phyloP scores from a whole-genome alignment of 2,329 filamentous ascomycete genomes.

The Diaporthe batatas region DNA sequence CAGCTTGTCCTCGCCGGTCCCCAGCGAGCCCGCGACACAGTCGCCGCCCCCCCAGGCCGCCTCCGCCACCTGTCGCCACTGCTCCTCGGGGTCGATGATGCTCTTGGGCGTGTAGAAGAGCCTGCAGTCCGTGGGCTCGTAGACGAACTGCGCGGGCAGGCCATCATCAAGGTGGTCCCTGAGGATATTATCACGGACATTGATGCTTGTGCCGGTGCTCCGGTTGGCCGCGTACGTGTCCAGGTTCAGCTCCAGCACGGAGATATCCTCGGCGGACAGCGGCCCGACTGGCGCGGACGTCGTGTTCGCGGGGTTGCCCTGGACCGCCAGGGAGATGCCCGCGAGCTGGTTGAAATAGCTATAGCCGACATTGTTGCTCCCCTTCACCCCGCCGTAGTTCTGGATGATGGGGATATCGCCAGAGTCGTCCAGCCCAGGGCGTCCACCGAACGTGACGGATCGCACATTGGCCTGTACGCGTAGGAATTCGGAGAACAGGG shows the following conservation, averaged over 20 bases:
- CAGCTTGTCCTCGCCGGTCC: slow-evolving; percentile 11
- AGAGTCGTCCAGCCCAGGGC: slow-evolving; percentile 45
- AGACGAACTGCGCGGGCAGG: slow-evolving; percentile 62
- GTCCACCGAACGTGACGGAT: slow-evolving; percentile 65
- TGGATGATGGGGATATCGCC: slow-evolving; percentile 55
- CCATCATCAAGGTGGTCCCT: slow-evolving; percentile 54
- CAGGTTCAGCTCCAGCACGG: slow-evolving; percentile 44
- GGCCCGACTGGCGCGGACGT: slow-evolving; percentile 23
- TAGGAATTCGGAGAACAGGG: slow-evolving; percentile 67
- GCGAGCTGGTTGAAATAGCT: slow-evolving; percentile 48
- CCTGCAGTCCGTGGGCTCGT: slow-evolving; percentile 64
- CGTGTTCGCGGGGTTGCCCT: slow-evolving; percentile 17
- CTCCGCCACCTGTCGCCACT: slow-evolving; percentile 61
- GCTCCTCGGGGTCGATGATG: slow-evolving; percentile 58
- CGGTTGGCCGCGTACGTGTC: slow-evolving; percentile 50
- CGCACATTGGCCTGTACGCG: slow-evolving; percentile 63
- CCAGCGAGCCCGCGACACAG: slow-evolving; percentile 29
- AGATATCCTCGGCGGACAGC: slow-evolving; percentile 15
- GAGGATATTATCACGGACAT: slow-evolving; percentile 57
- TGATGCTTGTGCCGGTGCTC: slow-evolving; percentile 48
- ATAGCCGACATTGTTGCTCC: slow-evolving; percentile 52
- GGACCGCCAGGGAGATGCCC: slow-evolving; percentile 27
- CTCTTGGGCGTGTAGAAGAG: slow-evolving; percentile 66
- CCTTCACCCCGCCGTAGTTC: slow-evolving; percentile 66
- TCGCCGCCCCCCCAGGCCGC: slow-evolving; percentile 49